Percentiles rank a stretch among this genome's conserved stretches.
These are phyloP conservation scores for Chlorella variabilis DNA, from an alignment of 163 green algal species.

Conservation along the genomic window DNA sequence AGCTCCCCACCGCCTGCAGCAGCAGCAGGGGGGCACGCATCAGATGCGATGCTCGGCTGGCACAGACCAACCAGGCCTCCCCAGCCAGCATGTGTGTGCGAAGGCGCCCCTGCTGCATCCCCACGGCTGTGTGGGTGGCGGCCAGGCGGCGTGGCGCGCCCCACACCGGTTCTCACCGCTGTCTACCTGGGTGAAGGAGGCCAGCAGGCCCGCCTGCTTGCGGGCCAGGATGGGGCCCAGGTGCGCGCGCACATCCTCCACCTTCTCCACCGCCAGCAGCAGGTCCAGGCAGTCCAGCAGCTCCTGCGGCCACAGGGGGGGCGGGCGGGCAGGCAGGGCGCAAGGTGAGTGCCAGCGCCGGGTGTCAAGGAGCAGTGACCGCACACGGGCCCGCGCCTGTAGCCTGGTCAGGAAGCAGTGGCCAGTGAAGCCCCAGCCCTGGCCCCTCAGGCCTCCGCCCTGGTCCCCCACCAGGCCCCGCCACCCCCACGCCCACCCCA, in stretches of 20 bases:
- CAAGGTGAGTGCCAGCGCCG: no score
- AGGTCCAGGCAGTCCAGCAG: constrained; percentile 84
- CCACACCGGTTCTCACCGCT: background rate
- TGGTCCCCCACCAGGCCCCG: background rate
- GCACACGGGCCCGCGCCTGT: no score
- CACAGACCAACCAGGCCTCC: no score
- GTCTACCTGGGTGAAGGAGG: constrained; percentile 29
- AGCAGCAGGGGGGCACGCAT: background rate
- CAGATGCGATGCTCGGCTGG: no score
- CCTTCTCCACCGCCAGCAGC: constrained; percentile 68
- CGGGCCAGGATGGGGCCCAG: constrained; percentile 45
- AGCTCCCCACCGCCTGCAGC: constrained; percentile 32
- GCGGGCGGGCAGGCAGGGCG: no score
- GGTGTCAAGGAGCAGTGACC: no score
- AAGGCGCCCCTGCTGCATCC: background rate
- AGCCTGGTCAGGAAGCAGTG: no score
- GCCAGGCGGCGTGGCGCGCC: no score
- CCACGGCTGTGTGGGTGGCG: no score
- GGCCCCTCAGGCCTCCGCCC: no score
- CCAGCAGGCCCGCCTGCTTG: constrained; percentile 35
- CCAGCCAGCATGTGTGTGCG: background rate
- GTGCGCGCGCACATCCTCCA: constrained; percentile 75
- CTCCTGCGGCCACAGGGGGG: constrained; percentile 58
- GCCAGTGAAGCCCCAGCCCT: no score
- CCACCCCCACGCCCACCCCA: background rate